Evolutionary conservation across 2,329 filamentous ascomycete species (phyloP), one percentile per base, ranked within the genome.

Genomic region (Parastagonospora nodorum): DNA sequence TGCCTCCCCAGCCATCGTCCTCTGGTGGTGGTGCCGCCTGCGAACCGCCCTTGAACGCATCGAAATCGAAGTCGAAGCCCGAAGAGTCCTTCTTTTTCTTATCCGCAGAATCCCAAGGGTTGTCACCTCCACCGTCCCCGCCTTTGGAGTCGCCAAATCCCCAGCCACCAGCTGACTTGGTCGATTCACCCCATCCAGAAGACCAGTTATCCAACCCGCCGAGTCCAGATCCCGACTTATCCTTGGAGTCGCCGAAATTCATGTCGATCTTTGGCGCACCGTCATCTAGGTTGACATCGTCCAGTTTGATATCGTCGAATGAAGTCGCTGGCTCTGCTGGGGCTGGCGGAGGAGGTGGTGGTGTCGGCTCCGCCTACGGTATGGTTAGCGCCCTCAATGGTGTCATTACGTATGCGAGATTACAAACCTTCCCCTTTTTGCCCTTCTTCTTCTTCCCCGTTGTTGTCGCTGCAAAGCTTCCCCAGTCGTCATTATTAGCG

Each of bases 221-320:
- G 43, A 71, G 60, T 32, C 62, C 55, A 55, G 49, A 52, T 51
- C 55, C 28, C 33, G 66, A 60, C 60, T 69, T 67, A 12, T 53
- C 35, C 15, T 56, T 58, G 16, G 64, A 57, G 41, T 68, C 66
- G 39, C 74, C 75, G 55, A 80, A 77, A 53, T 74, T 75, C 53
- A 80, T 68, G 51, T 80, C 76, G 57, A 80, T 73, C 65, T 79
- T 78, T 16, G 78, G 78, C 44, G 73, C 75, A 39, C 52, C 32
- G 40, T 42, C 45, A 32, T 42, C 45, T 6, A 48, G 30, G 19
- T 32, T 57, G 31, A 55, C 63, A 48, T 80, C 74, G 69, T 79
- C 69, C 58, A 79, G 66, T 61, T 73, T 69, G 60, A 80, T 74
- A 45, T 78, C 76, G 59, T 79, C 75, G 55, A 79, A 78, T 45